These are phyloP conservation scores for Psilocybe sp. DNA, from an alignment of 768 basidiomycete species.

Conservation along the genomic window DNA sequence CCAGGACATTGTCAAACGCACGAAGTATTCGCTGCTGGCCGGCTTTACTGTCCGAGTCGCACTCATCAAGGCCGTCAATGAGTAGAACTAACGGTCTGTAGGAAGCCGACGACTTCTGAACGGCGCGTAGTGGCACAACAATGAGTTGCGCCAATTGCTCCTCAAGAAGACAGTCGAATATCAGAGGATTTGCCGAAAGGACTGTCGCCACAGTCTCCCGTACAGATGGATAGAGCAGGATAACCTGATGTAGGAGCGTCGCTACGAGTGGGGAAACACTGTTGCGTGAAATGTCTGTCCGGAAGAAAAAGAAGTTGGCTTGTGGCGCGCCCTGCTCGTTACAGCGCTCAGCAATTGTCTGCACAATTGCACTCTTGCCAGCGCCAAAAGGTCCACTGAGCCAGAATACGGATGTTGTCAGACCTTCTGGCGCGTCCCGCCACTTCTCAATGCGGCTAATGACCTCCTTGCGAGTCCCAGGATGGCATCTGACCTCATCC, in stretches of 20 bases:
- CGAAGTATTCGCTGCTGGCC: neutral
- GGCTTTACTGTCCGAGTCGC: no score
- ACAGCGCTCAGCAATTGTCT: constrained; percentile 2
- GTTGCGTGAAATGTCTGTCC: neutral
- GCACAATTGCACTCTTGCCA: constrained; percentile 13
- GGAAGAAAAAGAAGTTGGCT: constrained; percentile 5
- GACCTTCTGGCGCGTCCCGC: no score
- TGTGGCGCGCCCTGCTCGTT: no score
- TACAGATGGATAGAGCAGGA: neutral
- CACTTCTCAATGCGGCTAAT: no score
- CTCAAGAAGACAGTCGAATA: neutral
- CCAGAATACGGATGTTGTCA: constrained; percentile 1
- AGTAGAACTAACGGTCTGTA: no score
- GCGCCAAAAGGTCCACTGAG: constrained; percentile 9
- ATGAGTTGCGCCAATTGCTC: no score
- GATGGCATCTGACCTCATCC: no score
- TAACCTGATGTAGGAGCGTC: constrained; percentile 1
- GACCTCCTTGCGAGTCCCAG: no score
- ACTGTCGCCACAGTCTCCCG: neutral
- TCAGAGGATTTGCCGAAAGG: neutral
- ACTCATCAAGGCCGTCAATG: no score
- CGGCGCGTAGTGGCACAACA: no score
- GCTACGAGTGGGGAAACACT: neutral
- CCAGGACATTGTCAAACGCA: neutral
- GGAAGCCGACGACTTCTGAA: no score